Base-by-base conservation (phyloP, 139 green algal genomes). In the Picochlorum costavermella region DNA sequence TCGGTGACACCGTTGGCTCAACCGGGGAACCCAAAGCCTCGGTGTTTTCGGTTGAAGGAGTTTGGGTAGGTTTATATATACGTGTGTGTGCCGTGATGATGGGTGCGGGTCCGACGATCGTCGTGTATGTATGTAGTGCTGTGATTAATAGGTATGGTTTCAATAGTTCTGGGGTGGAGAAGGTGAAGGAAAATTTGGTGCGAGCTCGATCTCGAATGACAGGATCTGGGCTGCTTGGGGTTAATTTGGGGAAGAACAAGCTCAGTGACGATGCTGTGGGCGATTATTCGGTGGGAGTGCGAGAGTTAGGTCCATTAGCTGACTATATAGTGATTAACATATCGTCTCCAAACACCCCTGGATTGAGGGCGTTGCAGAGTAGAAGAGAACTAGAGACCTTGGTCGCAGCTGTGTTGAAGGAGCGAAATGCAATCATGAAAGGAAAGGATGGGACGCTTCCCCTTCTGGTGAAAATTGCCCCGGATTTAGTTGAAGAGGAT, bases 241-340 rank as follows among this genome's bases (percentile, higher is more conserved):
- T 99, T 8, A 99, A 99, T 73, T 75, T 99, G 14, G 94, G 93
- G 40, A 98, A 98, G 75, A 99, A 99, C 82, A 98, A 98, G 78
- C 70, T 45, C 12, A 95, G 77, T 59, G 79, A 85, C 49, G 87
- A 96, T 53, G 71, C 64, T 10, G 84, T 73, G 20, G 82, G 76
- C 12, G 94, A 98, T 77, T 99, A 96, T 72, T 76, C 50, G 16
- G 25, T 85, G 2, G 86, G 86, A 5, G 69, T 93, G 12, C 70
- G 70, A 10, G 82, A 86, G 65, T 80, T 96, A 46, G 79, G 63
- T 4, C 58, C 59, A 17, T 84, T 83, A 75, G 90, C 87, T 1
- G 93, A 98, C 78, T 96, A 93, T 75, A 59, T 98, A 16, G 93
- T 98, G 9, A 84, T 99, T 69, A 99, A 99, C 64, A 79, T 99